Evolutionary conservation across 371 early-diverging fungal species (phyloP).

Genomic region (Batrachochytrium dendrobatidis): DNA sequence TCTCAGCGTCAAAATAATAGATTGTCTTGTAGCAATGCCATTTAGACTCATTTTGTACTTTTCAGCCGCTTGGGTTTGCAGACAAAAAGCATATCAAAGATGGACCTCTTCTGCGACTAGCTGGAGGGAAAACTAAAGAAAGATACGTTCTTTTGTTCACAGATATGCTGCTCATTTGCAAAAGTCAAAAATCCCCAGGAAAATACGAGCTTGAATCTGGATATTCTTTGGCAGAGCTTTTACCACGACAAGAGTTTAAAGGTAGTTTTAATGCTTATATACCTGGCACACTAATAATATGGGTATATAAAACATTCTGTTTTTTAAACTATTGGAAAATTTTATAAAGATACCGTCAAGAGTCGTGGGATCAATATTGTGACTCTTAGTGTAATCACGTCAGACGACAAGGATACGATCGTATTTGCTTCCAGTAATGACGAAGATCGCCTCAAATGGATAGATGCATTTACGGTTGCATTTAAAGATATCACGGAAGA

Average conservation of each 20-base stretch:
- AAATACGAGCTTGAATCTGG: slow-evolving; percentile 30
- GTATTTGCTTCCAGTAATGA: slow-evolving; percentile 14
- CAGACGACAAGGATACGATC: slow-evolving; percentile 13
- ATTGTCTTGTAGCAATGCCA: neutral
- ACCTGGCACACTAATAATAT: no score
- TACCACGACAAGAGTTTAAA: slow-evolving; percentile 17
- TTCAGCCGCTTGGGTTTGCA: slow-evolving; percentile 27
- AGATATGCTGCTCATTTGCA: slow-evolving; percentile 36
- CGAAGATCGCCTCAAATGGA: slow-evolving; percentile 25
- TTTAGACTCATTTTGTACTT: neutral
- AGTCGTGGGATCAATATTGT: no score
- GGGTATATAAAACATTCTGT: no score
- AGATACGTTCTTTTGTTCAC: slow-evolving; percentile 31
- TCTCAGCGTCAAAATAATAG: neutral
- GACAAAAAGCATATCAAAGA: slow-evolving; percentile 38
- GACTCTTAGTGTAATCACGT: slow-evolving; percentile 7
- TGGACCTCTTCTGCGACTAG: slow-evolving; percentile 21
- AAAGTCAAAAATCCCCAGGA: slow-evolving; percentile 18
- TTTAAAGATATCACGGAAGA: slow-evolving; percentile 22
- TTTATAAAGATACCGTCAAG: no score
- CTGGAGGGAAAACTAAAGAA: slow-evolving; percentile 33
- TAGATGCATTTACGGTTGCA: slow-evolving; percentile 20
- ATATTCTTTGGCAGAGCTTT: slow-evolving; percentile 24
- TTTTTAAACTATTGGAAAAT: no score
- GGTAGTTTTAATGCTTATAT: slow-evolving; percentile 7